Evolutionary conservation across 768 basidiomycete genomes (phyloP), one percentile per base, ranked within the genome.

Genomic region (Phlebiopsis gigantea): DNA sequence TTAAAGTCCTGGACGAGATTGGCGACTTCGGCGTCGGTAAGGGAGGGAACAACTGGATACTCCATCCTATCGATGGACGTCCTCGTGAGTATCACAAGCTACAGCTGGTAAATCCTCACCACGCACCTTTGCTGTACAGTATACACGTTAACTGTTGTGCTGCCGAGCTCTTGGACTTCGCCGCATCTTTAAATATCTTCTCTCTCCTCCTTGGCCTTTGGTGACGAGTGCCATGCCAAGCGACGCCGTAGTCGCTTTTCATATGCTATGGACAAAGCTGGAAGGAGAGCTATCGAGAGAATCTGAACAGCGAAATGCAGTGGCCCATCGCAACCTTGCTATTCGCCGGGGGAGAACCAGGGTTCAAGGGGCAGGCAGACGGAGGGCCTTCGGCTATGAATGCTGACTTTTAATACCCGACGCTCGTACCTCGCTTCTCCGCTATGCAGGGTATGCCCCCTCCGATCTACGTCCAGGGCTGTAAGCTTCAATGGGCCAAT

Each of bases 1-100:
- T 55, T 55, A 45, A 55, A 55, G 30, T 46, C 45, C 15, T 46
- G 54, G 28, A 55, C 54, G 15, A 55, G 45, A 1, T 8, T 26
- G 8, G 45, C n/a, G 10, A 55, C 30, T 22, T 46, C 31, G n/a
- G 19, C 34, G 19, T 51, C 50, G 50, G n/a, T 21, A 6, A 51
- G n/a, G 50, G 12, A 15, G 50, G 50, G 4, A 51, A 5, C 15
- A 24, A 10, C 34, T 30, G 50, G n/a, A 39, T 17, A 22, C 12
- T 51, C 24, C 50, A 51, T 51, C 7, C 14, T 39, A 4, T 29
- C 7, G 26, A 4, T 48, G 29, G n/a, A n/a, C n/a, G n/a, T n/a
- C n/a, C n/a, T n/a, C n/a, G n/a, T n/a, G n/a, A n/a, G n/a, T n/a
- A n/a, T n/a, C n/a, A n/a, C n/a, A n/a, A n/a, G n/a, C n/a, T n/a